phyloP scores from a whole-genome alignment of 768 basidiomycete species.

The Coprinopsis marcescibilis region DNA sequence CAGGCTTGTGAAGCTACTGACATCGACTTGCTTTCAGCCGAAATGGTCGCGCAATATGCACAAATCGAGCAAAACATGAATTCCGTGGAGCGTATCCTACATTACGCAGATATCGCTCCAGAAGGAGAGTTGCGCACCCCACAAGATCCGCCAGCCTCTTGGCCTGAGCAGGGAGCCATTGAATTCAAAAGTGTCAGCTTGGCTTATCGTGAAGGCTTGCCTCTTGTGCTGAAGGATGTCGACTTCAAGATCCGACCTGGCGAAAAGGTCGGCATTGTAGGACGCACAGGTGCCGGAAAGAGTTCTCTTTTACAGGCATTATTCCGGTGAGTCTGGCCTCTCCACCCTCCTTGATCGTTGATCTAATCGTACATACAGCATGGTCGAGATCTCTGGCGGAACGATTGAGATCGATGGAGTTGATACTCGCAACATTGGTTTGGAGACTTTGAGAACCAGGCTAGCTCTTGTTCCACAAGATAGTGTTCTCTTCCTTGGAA shows the following conservation, averaged over 20 bases:
- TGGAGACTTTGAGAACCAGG: slow-evolving; percentile 45
- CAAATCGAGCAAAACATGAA: slow-evolving; percentile 67
- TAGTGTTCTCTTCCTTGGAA: slow-evolving; percentile 45
- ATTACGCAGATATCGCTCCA: slow-evolving; percentile 54
- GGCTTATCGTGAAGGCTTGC: slow-evolving; percentile 67
- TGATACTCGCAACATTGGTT: slow-evolving; percentile 47
- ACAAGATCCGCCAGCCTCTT: slow-evolving; percentile 48
- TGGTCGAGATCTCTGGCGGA: slow-evolving; percentile 56
- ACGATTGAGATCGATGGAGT: slow-evolving; percentile 51
- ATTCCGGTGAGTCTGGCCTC: not conserved
- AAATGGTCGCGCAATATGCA: slow-evolving; percentile 50
- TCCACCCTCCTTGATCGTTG: not conserved
- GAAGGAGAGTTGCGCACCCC: slow-evolving; percentile 43
- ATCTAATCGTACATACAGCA: slow-evolving; percentile 24
- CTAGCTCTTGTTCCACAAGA: slow-evolving; percentile 71
- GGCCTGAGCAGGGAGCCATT: slow-evolving; percentile 61
- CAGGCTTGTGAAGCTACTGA: not conserved
- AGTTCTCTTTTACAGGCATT: slow-evolving; percentile 51
- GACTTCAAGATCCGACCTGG: slow-evolving; percentile 53
- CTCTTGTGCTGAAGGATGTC: slow-evolving; percentile 62
- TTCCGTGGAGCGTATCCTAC: slow-evolving; percentile 59
- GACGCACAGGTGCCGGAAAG: slow-evolving; percentile 40
- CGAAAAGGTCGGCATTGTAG: slow-evolving; percentile 60
- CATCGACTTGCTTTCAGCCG: slow-evolving; percentile 27
- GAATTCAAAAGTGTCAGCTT: slow-evolving; percentile 55